phyloP scores from a whole-genome alignment of 2,329 filamentous ascomycete genomes.

The Botrytis medusae region DNA sequence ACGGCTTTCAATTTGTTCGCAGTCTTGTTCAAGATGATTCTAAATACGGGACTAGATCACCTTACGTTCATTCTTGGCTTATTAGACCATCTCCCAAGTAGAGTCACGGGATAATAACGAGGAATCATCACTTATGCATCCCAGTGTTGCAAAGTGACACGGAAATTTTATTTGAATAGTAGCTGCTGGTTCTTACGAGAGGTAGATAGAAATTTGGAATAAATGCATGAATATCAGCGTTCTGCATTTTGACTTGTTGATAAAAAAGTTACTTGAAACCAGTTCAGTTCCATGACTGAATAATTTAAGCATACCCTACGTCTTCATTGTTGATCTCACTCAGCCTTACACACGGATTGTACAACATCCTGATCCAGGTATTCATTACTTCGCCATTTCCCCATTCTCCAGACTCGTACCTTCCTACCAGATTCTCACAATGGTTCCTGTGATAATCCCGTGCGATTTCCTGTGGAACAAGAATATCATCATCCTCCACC shows the following conservation, averaged over 20 bases:
- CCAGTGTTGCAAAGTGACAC: not conserved
- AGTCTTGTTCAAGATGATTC: constrained; percentile 4
- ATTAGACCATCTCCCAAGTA: not conserved
- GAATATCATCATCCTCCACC: not conserved
- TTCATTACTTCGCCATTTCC: not conserved
- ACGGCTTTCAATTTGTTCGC: not conserved
- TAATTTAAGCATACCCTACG: not conserved
- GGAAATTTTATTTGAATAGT: not conserved
- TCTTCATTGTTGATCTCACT: not conserved
- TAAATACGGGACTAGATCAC: not conserved
- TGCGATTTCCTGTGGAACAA: not conserved
- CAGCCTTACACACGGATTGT: not conserved
- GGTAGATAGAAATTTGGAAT: not conserved
- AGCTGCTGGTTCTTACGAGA: not conserved
- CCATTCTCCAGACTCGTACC: not conserved
- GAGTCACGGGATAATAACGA: not conserved
- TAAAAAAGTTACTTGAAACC: not conserved
- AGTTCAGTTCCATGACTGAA: not conserved
- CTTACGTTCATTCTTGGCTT: constrained; percentile 1
- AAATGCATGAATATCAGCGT: not conserved
- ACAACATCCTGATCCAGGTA: not conserved
- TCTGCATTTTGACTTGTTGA: not conserved
- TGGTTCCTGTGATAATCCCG: not conserved
- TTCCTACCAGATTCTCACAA: not conserved
- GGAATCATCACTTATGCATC: not conserved